A percentile compares a stretch with the other conserved stretches of the same genome.
phyloP scores from a whole-genome alignment of 2,329 filamentous ascomycete genomes.

The Diaporthe aspalathi region DNA sequence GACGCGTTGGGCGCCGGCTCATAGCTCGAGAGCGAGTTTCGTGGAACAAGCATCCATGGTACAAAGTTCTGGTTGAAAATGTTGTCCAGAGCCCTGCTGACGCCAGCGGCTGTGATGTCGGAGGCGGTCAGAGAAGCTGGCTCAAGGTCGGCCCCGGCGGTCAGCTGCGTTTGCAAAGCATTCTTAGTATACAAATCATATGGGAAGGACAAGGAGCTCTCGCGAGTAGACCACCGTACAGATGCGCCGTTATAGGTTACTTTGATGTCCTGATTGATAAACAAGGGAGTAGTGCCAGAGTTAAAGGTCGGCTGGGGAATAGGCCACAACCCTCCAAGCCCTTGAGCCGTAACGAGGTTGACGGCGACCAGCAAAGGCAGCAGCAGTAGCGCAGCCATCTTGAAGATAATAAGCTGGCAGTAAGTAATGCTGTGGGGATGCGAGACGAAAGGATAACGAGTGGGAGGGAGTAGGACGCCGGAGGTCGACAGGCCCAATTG shows the following conservation, averaged over 20 bases:
- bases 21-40: constrained; percentile 66
- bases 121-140: constrained; percentile 58
- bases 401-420: constrained; percentile 41
- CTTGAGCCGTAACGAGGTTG: constrained; percentile 56
- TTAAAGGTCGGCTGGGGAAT: constrained; percentile 59
- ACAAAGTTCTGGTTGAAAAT: constrained; percentile 78
- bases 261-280: constrained; percentile 62
- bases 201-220: constrained; percentile 40
- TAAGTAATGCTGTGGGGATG: background rate
- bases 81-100: constrained; percentile 69
- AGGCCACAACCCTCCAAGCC: constrained; percentile 61
- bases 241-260: constrained; percentile 69
- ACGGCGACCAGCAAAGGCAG: constrained; percentile 55
- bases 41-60: constrained; percentile 81
- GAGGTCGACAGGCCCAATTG: background rate
- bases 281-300: constrained; percentile 64
- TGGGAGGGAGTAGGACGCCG: too few species aligned
- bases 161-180: constrained; percentile 56
- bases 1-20: constrained; percentile 66
- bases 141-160: constrained; percentile 58
- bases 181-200: constrained; percentile 49
- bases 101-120: constrained; percentile 65
- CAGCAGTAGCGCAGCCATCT: constrained; percentile 44
- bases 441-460: background rate
- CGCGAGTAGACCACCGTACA: constrained; percentile 60